Conservation (phyloP, 768 basidiomycete genomes). For the Boletellus emodensis region DNA sequence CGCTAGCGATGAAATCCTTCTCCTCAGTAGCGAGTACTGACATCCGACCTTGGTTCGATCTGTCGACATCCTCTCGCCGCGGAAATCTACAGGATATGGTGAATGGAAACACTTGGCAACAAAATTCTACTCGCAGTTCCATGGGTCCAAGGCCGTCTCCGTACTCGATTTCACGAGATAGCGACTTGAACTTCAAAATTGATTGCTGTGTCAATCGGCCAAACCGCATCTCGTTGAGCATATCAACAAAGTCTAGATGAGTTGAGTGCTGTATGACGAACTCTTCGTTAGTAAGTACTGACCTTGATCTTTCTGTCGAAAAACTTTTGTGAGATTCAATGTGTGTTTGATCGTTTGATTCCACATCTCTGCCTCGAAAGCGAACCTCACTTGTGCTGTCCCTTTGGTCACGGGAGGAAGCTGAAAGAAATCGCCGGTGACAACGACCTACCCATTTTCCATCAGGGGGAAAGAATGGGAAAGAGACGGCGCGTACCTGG, state of each 20-base stretch:
- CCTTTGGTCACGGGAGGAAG: conserved; percentile 85
- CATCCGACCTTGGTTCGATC: conserved; percentile 73
- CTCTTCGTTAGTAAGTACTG: conserved; percentile 16
- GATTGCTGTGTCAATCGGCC: conserved; percentile 65
- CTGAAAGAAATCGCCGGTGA: conserved; percentile 98
- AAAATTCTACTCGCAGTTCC: conserved; percentile 61
- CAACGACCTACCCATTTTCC: conserved; percentile 55
- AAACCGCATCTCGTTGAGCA: conserved; percentile 99
- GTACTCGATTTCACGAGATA: conserved; percentile 71
- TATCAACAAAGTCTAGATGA: conserved; percentile 77
- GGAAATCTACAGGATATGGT: conserved; percentile 64
- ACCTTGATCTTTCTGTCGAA: conserved; percentile 92
- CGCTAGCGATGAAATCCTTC: conserved; percentile 52
- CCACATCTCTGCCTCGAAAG: conserved; percentile 89
- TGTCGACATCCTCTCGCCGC: conserved; percentile 85
- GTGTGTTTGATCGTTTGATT: conserved; percentile 66
- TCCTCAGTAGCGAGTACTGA: conserved; percentile 49
- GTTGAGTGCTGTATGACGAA: conserved; percentile 2
- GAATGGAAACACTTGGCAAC: neutral
- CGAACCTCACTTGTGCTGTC: conserved; percentile 64
- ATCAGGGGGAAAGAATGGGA: neutral
- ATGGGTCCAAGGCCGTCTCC: conserved; percentile 84
- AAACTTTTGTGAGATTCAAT: conserved; percentile 93
- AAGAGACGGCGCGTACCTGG: conserved; percentile 48
- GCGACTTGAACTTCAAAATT: conserved; percentile 61